phyloP scores from a whole-genome alignment of 2,329 filamentous ascomycete genomes.

The Neopestalotiopsis sp. region DNA sequence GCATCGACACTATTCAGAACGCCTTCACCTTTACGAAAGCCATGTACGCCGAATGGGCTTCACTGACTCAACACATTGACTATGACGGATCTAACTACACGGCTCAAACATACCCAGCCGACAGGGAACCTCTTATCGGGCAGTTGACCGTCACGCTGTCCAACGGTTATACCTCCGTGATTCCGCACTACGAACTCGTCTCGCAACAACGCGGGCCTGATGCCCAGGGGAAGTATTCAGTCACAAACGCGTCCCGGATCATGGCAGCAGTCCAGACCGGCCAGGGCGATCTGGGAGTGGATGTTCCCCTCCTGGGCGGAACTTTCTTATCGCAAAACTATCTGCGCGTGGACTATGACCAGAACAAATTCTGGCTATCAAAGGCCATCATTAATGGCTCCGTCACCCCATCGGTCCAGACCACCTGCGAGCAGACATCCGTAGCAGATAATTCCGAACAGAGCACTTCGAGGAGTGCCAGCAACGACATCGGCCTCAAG shows the following conservation, averaged over 20 bases:
- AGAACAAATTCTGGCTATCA: constrained; percentile 24
- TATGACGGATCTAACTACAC: constrained; percentile 17
- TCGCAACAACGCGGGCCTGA: constrained; percentile 24
- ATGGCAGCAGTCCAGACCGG: constrained; percentile 21
- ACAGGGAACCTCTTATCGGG: constrained; percentile 22
- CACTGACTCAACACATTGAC: constrained; percentile 18
- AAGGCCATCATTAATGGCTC: constrained; percentile 4
- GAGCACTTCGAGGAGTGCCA: not conserved
- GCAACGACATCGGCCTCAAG: constrained; percentile 11
- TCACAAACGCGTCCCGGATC: constrained; percentile 22
- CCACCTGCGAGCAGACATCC: not conserved
- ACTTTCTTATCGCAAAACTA: constrained; percentile 27
- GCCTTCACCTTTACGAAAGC: constrained; percentile 24
- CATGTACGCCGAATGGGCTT: constrained; percentile 22
- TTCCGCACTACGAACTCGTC: constrained; percentile 27
- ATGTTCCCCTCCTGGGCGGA: constrained; percentile 25
- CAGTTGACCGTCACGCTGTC: constrained; percentile 24
- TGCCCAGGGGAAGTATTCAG: constrained; percentile 22
- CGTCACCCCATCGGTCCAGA: not conserved
- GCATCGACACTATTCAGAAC: constrained; percentile 27
- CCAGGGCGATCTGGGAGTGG: constrained; percentile 23
- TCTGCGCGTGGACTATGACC: constrained; percentile 23
- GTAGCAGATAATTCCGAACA: not conserved
- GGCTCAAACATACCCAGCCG: constrained; percentile 19
- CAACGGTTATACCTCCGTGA: constrained; percentile 26